Conservation (phyloP, 1,139 yeast species). For the Pichia sorboxylosa region DNA sequence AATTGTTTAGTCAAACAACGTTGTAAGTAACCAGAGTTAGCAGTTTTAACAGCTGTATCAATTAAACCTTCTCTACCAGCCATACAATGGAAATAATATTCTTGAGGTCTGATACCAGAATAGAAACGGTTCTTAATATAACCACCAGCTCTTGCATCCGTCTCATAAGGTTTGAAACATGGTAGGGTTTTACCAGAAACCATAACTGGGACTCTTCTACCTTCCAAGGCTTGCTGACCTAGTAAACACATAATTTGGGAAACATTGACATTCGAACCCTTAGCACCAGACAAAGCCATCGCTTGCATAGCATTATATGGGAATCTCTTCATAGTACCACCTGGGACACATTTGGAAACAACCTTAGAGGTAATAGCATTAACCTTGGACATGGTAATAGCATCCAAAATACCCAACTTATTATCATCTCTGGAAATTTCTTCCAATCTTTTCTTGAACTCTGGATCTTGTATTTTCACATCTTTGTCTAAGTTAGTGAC, state of each 20-base stretch:
- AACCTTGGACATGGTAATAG: constrained; percentile 89
- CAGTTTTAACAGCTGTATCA: constrained; percentile 98
- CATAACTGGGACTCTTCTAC: constrained; percentile 99
- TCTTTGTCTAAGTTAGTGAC: constrained; percentile 68
- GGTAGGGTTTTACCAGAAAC: constrained; percentile 97
- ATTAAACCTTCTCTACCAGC: constrained; percentile 99
- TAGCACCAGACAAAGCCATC: constrained; percentile 98
- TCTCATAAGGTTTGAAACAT: constrained; percentile 90
- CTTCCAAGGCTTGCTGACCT: constrained; percentile 98
- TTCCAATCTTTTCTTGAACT: constrained; percentile 76
- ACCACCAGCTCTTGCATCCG: constrained; percentile 98
- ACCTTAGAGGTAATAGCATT: constrained; percentile 87
- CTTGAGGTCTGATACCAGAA: constrained; percentile 98
- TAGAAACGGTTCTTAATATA: constrained; percentile 95
- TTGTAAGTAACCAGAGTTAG: constrained; percentile 96
- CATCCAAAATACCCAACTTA: constrained; percentile 89
- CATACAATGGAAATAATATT: constrained; percentile 99
- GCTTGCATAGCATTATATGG: constrained; percentile 97
- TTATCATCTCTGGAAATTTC: constrained; percentile 90
- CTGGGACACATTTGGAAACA: constrained; percentile 90
- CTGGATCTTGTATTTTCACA: constrained; percentile 52
- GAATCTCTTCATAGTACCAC: constrained; percentile 88
- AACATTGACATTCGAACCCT: constrained; percentile 96
- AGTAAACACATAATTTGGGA: constrained; percentile 98
- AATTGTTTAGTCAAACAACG: constrained; percentile 96